Conservation (phyloP, 1,284 basidiomycete genomes). For the Ceratobasidium sp. region DNA sequence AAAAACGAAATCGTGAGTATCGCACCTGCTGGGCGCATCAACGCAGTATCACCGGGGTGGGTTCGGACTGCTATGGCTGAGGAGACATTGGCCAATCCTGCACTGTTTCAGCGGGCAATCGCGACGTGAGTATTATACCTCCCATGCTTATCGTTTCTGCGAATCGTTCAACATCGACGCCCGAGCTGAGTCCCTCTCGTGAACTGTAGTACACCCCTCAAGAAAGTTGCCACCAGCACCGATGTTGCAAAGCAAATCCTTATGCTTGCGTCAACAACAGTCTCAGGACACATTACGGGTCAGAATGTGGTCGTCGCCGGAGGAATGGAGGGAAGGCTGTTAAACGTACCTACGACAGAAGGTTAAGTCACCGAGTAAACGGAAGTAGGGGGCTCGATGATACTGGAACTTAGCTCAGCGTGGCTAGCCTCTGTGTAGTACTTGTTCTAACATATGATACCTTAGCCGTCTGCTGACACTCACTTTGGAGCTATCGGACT, state of each 20-base stretch:
- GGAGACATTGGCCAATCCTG: slow-evolving; percentile 63
- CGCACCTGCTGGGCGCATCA: slow-evolving; percentile 78
- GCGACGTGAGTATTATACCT: slow-evolving; percentile 68
- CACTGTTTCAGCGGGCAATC: slow-evolving; percentile 68
- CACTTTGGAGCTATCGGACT: too few relatives aligned
- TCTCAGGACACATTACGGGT: slow-evolving; percentile 81
- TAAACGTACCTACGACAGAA: slow-evolving; percentile 56
- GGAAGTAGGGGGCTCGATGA: neutral
- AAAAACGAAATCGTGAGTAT: slow-evolving; percentile 87
- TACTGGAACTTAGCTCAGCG: neutral
- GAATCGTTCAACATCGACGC: neutral
- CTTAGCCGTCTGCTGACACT: neutral
- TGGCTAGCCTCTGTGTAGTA: neutral
- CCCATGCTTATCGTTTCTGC: slow-evolving; percentile 7
- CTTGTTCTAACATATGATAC: too few relatives aligned
- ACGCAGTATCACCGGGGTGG: slow-evolving; percentile 80
- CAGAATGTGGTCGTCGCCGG: slow-evolving; percentile 80
- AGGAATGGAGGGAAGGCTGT: slow-evolving; percentile 79
- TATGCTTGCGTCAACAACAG: slow-evolving; percentile 69
- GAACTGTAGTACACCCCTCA: slow-evolving; percentile 71
- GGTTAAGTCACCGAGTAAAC: neutral
- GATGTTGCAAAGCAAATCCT: slow-evolving; percentile 79
- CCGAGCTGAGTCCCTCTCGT: neutral
- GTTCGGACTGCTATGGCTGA: slow-evolving; percentile 73
- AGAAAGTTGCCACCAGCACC: slow-evolving; percentile 73